phyloP scores from a whole-genome alignment of 768 basidiomycete genomes.

The Atractiella rhizophila region DNA sequence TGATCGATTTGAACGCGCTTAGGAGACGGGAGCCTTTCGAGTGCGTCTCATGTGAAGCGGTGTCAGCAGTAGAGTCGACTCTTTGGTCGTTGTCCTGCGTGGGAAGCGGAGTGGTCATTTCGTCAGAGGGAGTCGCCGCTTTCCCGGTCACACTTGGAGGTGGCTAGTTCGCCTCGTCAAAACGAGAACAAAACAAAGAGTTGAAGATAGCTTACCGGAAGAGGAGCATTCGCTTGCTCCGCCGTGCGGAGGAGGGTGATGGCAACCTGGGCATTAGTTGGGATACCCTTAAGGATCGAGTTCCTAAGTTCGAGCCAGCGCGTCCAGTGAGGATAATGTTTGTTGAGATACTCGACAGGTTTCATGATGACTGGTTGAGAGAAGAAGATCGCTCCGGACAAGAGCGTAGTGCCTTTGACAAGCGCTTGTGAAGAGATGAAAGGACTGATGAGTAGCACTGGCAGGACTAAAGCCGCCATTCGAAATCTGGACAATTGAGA shows the following conservation, averaged over 20 bases:
- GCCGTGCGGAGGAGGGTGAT: conserved; percentile 26
- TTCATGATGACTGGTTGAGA: conserved; percentile 23
- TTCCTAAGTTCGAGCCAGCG: conserved; percentile 22
- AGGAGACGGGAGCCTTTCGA: conserved; percentile 12
- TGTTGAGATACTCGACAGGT: conserved; percentile 19
- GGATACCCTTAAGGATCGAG: conserved; percentile 24
- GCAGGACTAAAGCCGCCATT: conserved; percentile 20
- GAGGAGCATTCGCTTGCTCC: conserved; percentile 23
- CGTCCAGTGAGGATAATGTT: conserved; percentile 23
- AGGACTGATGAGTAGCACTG: conserved; percentile 18
- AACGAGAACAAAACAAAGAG: too few species aligned
- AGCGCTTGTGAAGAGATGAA: conserved; percentile 20
- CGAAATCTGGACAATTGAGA: conserved; percentile 17
- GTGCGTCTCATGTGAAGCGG: not conserved
- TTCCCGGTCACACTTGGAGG: too few species aligned
- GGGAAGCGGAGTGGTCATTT: conserved; percentile 23
- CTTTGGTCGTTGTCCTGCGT: conserved; percentile 1
- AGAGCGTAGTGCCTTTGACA: conserved; percentile 19
- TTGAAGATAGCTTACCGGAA: too few species aligned
- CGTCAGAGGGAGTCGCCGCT: too few species aligned
- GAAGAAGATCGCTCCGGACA: conserved; percentile 25
- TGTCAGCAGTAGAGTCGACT: not conserved
- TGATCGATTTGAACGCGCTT: conserved; percentile 18
- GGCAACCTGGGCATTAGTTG: conserved; percentile 28
- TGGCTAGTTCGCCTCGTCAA: too few species aligned